Evolutionary conservation across 805 yeast genomes (phyloP).

Genomic region (Wickerhamiella shivajii): DNA sequence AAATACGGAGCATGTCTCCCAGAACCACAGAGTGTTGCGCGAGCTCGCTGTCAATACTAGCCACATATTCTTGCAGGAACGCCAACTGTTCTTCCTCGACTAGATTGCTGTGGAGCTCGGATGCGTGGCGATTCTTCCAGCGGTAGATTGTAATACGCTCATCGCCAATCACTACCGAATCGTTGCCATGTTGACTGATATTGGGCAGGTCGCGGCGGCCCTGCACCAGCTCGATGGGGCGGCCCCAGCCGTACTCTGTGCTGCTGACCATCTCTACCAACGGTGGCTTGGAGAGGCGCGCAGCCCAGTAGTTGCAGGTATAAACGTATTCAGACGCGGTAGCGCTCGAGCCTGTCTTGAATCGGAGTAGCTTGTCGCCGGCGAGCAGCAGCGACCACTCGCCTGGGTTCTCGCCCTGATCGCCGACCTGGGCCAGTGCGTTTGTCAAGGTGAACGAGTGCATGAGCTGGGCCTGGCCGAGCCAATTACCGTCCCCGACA

Average conservation of each 20-base stretch:
- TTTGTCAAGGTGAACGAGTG: constrained; percentile 40
- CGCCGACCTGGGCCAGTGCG: constrained; percentile 28
- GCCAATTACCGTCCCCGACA: constrained; percentile 56
- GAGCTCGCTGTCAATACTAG: constrained; percentile 27
- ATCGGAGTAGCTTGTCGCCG: constrained; percentile 31
- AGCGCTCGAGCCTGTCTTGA: constrained; percentile 52
- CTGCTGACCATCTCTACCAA: constrained; percentile 52
- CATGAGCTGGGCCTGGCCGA: constrained; percentile 43
- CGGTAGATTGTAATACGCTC: constrained; percentile 19
- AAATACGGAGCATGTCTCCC: constrained; percentile 26
- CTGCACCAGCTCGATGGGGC: constrained; percentile 10
- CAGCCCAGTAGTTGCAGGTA: constrained; percentile 84
- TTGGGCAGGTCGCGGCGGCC: constrained; percentile 4
- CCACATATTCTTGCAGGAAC: constrained; percentile 29
- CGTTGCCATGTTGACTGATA: constrained; percentile 4
- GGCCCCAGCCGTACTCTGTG: constrained; percentile 69
- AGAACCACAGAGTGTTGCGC: constrained; percentile 32
- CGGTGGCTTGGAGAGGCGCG: constrained; percentile 70
- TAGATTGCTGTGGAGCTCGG: constrained; percentile 21
- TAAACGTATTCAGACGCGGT: constrained; percentile 56
- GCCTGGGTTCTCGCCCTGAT: constrained; percentile 24
- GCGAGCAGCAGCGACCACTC: constrained; percentile 48
- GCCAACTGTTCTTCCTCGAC: constrained; percentile 27
- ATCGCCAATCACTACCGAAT: constrained; percentile 16
- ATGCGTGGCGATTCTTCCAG: constrained; percentile 25